Base-by-base conservation (phyloP, 2,329 filamentous ascomycete species). In the Dichotomopilus funicola region DNA sequence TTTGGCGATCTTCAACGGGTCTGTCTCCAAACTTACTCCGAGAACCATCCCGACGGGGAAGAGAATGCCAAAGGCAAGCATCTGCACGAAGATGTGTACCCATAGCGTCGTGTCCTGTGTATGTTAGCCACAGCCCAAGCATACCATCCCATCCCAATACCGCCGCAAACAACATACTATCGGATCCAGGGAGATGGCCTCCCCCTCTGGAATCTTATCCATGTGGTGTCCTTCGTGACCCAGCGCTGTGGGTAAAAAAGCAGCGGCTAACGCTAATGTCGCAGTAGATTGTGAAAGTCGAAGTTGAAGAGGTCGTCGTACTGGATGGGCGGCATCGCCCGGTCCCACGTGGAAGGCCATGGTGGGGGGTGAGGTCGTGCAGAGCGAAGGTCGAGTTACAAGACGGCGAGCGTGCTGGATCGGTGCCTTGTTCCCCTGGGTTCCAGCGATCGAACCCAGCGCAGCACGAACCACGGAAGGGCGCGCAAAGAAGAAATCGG, bases 21-120 rank as follows among this genome's bases (percentile, higher is more conserved):
- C 41, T 31, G 44, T 36, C 4, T 27, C 42, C 35, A 3, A 1
- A 74, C 86, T 65, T 82, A 94, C 89, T 57, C 92, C 92, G 13
- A 96, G 77, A 43, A 97, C 91, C 92, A 99, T 97, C 64, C 94
- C 94, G 12, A 89, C 79, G 9, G 94, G 94, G 67, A 96, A 97
- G 57, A 97, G 82, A 63, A 99, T 78, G 59, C 94, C 94, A 77
- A 95, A 97, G 56, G 91, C 84, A 56, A 94, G 67, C 70, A 85
- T 87, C 78, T 96, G 91, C 46, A 95, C 72, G 58, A 96, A 79
- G 66, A 99, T 97, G 73, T 99, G 94, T 63, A 87, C 79, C 94
- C 94, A 99, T 82, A 99, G 73, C 65, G 85, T 89, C 43, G 85
- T 80, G 70, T 97, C 94, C 81, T 85, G 62, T 6, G 9, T 13